A percentile compares a stretch with the other conserved stretches of the same genome.
Conservation (phyloP, 176 grass and related monocot species). For the Alopecurus myosuroides region DNA sequence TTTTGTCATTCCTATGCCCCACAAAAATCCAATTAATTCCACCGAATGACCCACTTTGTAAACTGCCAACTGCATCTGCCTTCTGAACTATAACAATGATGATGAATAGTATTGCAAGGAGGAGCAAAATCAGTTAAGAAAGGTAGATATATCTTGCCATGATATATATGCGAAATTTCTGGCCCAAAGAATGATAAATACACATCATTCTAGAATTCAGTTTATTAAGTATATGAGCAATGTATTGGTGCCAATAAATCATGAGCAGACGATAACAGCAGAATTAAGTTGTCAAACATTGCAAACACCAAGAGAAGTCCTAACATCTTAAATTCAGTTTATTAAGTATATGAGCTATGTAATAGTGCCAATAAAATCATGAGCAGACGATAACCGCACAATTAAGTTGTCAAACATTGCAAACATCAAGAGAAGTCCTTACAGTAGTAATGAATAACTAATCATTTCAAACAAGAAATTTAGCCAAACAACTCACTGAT, state of each 20-base stretch:
- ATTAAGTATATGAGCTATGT: neutral
- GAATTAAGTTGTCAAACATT: neutral
- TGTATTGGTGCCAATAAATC: neutral
- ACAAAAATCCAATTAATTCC: neutral
- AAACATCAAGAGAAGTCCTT: neutral
- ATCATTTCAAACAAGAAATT: neutral
- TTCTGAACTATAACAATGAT: neutral
- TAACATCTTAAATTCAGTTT: neutral
- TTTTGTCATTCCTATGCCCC: neutral
- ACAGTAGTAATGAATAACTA: neutral
- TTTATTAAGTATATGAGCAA: neutral
- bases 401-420: neutral
- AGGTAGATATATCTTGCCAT: neutral
- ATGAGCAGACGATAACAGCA: neutral
- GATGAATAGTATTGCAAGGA: neutral
- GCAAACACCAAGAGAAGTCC: neutral
- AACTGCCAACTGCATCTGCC: neutral
- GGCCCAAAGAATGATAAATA: neutral
- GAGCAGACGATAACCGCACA: neutral
- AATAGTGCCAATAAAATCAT: slow-evolving; percentile 1
- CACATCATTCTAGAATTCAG: neutral
- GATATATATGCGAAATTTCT: neutral
- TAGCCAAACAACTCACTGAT: neutral
- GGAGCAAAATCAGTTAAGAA: neutral
- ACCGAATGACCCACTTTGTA: neutral